Evolutionary conservation across 306 rosid species (phyloP).

Genomic region (Lagenaria siceraria): DNA sequence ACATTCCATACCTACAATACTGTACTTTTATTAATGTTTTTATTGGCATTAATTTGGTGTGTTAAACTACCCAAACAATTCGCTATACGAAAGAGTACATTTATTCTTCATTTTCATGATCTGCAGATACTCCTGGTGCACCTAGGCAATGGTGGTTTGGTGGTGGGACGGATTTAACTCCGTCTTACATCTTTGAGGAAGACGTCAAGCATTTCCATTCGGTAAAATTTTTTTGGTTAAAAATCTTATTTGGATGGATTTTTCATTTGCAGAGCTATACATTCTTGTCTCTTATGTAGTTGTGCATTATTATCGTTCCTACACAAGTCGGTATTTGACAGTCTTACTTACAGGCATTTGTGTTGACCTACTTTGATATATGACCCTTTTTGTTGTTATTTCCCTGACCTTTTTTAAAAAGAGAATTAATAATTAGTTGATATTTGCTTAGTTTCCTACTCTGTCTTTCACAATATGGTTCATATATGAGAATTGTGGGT

Average conservation of each 20-base stretch:
- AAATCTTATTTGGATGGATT: conserved; percentile 13
- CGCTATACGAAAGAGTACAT: neutral
- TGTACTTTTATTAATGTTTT: neutral
- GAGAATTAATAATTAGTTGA: neutral
- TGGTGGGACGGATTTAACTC: conserved; percentile 96
- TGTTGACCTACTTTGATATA: neutral
- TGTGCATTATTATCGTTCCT: neutral
- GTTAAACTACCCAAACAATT: neutral
- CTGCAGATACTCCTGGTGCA: conserved; percentile 81
- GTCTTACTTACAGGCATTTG: neutral
- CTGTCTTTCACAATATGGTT: neutral
- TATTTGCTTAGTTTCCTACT: neutral
- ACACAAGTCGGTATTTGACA: neutral
- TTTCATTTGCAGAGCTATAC: neutral
- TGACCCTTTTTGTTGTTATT: neutral
- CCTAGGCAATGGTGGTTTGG: conserved; percentile 99
- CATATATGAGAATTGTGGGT: neutral
- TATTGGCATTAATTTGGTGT: conserved; percentile 10
- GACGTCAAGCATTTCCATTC: conserved; percentile 93
- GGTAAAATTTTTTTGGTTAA: too few relatives aligned
- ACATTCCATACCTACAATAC: neutral
- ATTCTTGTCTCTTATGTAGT: neutral
- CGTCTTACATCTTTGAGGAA: conserved; percentile 88
- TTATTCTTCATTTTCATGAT: conserved; percentile 10
- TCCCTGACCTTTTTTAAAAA: neutral